Evolutionary conservation across 83 land plant species (phyloP).

Genomic region (Diphasiastrum complanatum): DNA sequence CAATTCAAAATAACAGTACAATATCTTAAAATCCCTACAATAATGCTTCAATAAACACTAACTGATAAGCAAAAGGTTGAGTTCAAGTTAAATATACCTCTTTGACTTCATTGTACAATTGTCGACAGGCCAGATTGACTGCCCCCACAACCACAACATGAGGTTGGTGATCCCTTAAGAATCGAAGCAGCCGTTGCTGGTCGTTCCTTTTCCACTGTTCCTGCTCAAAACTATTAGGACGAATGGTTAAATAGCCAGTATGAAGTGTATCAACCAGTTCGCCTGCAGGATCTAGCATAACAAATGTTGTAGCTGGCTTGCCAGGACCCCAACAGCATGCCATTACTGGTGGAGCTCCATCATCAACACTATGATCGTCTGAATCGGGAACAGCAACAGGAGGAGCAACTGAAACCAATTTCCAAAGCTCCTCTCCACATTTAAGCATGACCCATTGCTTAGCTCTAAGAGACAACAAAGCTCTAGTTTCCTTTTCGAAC

Average conservation of each 20-base stretch:
- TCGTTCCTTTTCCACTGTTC: constrained; percentile 72
- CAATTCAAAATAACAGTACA: constrained; percentile 1
- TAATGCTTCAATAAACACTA: background rate
- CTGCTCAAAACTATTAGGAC: constrained; percentile 51
- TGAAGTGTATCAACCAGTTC: constrained; percentile 70
- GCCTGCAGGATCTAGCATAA: constrained; percentile 88
- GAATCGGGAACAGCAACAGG: constrained; percentile 16
- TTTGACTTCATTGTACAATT: constrained; percentile 55
- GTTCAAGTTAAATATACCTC: constrained; percentile 47
- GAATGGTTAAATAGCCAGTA: constrained; percentile 53
- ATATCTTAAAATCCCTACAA: background rate
- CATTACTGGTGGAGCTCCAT: constrained; percentile 61
- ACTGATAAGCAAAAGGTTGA: background rate
- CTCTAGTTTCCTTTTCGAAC: constrained; percentile 83
- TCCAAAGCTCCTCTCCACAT: constrained; percentile 71
- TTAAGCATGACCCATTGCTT: constrained; percentile 67
- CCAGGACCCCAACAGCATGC: constrained; percentile 94
- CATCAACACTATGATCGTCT: constrained; percentile 46
- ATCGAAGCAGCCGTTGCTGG: constrained; percentile 59
- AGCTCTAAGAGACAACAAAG: constrained; percentile 51
- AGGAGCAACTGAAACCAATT: constrained; percentile 68
- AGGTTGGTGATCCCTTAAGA: constrained; percentile 83
- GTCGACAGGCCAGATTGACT: constrained; percentile 54
- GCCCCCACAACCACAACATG: constrained; percentile 83
- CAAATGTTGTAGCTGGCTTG: constrained; percentile 86